phyloP scores from a whole-genome alignment of 306 rosid species.

The Parietaria judaica region DNA sequence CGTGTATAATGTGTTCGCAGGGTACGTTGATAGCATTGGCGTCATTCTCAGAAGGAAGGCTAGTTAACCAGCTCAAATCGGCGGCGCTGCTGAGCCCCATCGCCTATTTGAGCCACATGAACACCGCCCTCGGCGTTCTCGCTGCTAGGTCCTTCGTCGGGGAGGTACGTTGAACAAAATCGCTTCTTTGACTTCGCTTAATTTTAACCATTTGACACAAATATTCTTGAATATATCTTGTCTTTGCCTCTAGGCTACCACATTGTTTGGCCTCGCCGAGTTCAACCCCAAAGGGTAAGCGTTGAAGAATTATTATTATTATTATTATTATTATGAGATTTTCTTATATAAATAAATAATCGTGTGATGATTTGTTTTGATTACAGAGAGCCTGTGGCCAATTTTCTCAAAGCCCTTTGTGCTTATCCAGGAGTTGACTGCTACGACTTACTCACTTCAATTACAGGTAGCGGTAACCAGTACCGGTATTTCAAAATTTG shows the following conservation, averaged over 20 bases:
- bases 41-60: constrained; percentile 57
- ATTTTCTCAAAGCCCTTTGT: constrained; percentile 42
- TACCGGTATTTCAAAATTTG: no score
- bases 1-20: constrained; percentile 27
- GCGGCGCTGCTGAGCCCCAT: constrained; percentile 73
- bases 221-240: not conserved
- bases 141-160: constrained; percentile 57
- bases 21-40: constrained; percentile 72
- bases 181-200: not conserved
- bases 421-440: constrained; percentile 45
- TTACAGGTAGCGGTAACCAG: constrained; percentile 39
- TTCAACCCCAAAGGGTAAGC: constrained; percentile 66
- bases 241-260: constrained; percentile 35
- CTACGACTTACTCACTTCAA: constrained; percentile 41
- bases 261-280: constrained; percentile 52
- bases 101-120: constrained; percentile 75
- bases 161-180: constrained; percentile 34
- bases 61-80: constrained; percentile 53
- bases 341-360: not conserved
- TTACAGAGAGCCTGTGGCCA: constrained; percentile 34
- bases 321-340: not conserved
- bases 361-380: not conserved
- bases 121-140: constrained; percentile 41
- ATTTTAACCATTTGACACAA: not conserved
- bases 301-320: no score